These are phyloP conservation scores for Cyclotella distinguenda DNA, from an alignment of 108 stramenopile genomes.

Conservation along the genomic window DNA sequence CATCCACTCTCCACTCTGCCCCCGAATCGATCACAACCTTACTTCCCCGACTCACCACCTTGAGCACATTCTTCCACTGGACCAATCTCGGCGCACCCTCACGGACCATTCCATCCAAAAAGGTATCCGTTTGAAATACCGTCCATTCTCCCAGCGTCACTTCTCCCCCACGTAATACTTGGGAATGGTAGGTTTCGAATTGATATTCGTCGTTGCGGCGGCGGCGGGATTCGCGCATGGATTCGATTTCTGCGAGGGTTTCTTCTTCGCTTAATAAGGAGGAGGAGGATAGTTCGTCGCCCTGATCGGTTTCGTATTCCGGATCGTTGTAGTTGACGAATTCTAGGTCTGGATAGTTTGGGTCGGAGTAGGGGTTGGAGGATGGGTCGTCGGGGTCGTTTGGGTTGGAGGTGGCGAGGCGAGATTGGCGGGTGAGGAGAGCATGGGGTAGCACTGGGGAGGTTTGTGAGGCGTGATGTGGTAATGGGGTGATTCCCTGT, in stretches of 20 bases:
- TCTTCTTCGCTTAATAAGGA: constrained; percentile 15
- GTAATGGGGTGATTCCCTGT: too few species aligned
- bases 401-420: too few species aligned
- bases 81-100: constrained; percentile 50
- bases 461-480: too few species aligned
- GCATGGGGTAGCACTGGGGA: too few species aligned
- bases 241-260: constrained; percentile 76
- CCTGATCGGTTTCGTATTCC: constrained; percentile 68
- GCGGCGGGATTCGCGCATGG: constrained; percentile 84
- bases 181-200: constrained; percentile 83
- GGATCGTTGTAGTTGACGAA: constrained; percentile 86
- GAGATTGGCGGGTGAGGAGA: too few species aligned
- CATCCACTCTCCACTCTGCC: constrained; percentile 15
- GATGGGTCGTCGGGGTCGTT: background rate
- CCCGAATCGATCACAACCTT: constrained; percentile 46
- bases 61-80: constrained; percentile 50
- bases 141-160: constrained; percentile 84
- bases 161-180: constrained; percentile 60
- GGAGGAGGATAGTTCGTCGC: constrained; percentile 54
- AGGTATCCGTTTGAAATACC: constrained; percentile 77
- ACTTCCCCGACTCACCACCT: constrained; percentile 56
- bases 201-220: constrained; percentile 83
- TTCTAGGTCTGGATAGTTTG: constrained; percentile 81
- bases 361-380: constrained; percentile 51
- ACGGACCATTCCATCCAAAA: constrained; percentile 43